Evolutionary conservation across 352 stramenopile genomes (phyloP).

Genomic region (Phytophthora boehmeriae): DNA sequence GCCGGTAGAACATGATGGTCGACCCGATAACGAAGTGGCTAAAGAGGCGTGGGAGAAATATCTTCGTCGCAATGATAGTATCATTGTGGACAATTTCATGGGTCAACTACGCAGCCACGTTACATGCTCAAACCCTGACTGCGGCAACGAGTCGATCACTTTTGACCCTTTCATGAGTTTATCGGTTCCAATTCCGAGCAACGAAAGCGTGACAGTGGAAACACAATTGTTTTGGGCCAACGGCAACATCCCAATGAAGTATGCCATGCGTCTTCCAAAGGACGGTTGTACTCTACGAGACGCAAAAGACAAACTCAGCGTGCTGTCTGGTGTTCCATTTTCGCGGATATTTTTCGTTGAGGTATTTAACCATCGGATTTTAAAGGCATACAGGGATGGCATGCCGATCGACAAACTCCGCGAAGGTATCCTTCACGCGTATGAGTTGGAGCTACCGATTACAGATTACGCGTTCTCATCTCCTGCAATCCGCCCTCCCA

Average conservation of each 20-base stretch:
- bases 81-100: slow-evolving; percentile 92
- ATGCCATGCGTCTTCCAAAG: slow-evolving; percentile 63
- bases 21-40: slow-evolving; percentile 68
- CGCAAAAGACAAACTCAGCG: slow-evolving; percentile 64
- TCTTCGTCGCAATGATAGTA: slow-evolving; percentile 90
- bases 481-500: slow-evolving; percentile 50
- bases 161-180: slow-evolving; percentile 93
- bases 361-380: slow-evolving; percentile 72
- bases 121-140: slow-evolving; percentile 80
- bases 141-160: slow-evolving; percentile 79
- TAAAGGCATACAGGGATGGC: slow-evolving; percentile 52
- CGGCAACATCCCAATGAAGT: slow-evolving; percentile 78
- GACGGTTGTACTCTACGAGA: slow-evolving; percentile 54
- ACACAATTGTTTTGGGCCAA: slow-evolving; percentile 80
- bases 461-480: slow-evolving; percentile 73
- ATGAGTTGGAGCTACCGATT: slow-evolving; percentile 85
- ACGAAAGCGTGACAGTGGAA: slow-evolving; percentile 58
- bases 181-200: slow-evolving; percentile 85
- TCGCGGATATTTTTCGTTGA: slow-evolving; percentile 74
- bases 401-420: slow-evolving; percentile 53
- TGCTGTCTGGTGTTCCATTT: slow-evolving; percentile 47
- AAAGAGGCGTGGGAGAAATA: slow-evolving; percentile 87
- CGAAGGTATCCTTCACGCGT: slow-evolving; percentile 79
- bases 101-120: slow-evolving; percentile 89
- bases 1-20: slow-evolving; percentile 73